Base-by-base conservation (phyloP, 257 asterid species). In the Solanum corneliomulleri region DNA sequence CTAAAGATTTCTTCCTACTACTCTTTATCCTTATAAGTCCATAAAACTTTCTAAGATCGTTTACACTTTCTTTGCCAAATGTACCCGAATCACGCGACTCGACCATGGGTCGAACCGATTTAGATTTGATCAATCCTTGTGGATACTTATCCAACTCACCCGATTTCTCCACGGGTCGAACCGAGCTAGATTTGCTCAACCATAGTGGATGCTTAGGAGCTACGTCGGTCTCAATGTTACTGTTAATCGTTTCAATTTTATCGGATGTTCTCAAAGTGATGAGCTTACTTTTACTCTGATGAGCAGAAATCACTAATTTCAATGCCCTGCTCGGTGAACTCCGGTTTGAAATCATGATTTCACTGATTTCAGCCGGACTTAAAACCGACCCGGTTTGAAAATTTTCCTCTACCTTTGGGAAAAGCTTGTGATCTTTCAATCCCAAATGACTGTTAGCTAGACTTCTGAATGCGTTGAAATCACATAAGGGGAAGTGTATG, bases 321-420 rank as follows among this genome's bases (percentile, higher is more conserved):
- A 95, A 39, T 6, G 99, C 98, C 89, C 98, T 92, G 80, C 93
- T 96, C 1, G 99, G 98, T 0, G 99, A 95, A 7, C 94, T 90
- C 89, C 98, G 97, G 85, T 96, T 95, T 41, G 97, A 93, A 11
- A 96, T 93, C 99, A 96, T 95, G 29, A 96, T 90, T 88, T 93
- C 98, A 5, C 98, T 92, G 5, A 96, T 93, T 93, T 95, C 99
- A 5, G 98, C 97, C 45, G 93, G 98, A 85, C 98, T 96, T 92
- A 96, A 66, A 56, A 93, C 92, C 66, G 97, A 95, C 41, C 98
- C 98, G 88, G 88, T 93, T 41, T 93, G 98, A 69, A 96, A 95
- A 75, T 87, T 91, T 86, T 95, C 98, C 87, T 95, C 96, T 42
- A 96, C 94, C 20, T 93, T 96, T 7, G 95, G 91, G 80, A 96